phyloP scores from a whole-genome alignment of 352 stramenopile genomes.

The Globisporangium echinulatum region DNA sequence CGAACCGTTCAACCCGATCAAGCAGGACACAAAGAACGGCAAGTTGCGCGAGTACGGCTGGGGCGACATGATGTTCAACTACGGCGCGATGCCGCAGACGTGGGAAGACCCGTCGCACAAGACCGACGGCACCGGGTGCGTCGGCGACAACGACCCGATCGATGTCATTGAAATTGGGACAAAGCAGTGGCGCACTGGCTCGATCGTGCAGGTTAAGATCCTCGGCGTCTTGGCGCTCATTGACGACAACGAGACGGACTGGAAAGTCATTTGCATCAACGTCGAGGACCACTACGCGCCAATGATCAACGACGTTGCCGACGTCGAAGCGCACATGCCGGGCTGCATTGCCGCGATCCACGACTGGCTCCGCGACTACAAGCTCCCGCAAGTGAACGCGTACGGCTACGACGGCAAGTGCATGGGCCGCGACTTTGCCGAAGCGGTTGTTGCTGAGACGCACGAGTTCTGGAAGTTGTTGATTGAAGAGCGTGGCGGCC shows the following conservation, averaged over 20 bases:
- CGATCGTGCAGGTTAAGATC: conserved; percentile 95
- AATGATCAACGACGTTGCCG: conserved; percentile 96
- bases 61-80: conserved; percentile 99
- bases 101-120: conserved; percentile 96
- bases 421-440: conserved; percentile 86
- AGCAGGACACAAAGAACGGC: conserved; percentile 99
- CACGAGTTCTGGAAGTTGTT: conserved; percentile 89
- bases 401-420: conserved; percentile 99
- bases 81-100: conserved; percentile 97
- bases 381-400: conserved; percentile 98
- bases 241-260: conserved; percentile 99
- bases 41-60: conserved; percentile 94
- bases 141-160: conserved; percentile 97
- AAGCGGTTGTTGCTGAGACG: conserved; percentile 77
- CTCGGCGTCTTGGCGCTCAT: conserved; percentile 99
- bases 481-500: conserved; percentile 78
- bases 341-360: conserved; percentile 91
- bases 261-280: conserved; percentile 98
- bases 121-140: conserved; percentile 73
- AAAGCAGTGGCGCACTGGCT: conserved; percentile 89
- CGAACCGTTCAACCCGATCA: conserved; percentile 95
- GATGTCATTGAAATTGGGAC: conserved; percentile 98
- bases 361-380: conserved; percentile 99
- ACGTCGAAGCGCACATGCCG: conserved; percentile 94
- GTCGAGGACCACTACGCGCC: conserved; percentile 95